A percentile compares a stretch with the other conserved stretches of the same genome.
phyloP scores from a whole-genome alignment of 768 basidiomycete genomes.

The Amanita subjunquillea region DNA sequence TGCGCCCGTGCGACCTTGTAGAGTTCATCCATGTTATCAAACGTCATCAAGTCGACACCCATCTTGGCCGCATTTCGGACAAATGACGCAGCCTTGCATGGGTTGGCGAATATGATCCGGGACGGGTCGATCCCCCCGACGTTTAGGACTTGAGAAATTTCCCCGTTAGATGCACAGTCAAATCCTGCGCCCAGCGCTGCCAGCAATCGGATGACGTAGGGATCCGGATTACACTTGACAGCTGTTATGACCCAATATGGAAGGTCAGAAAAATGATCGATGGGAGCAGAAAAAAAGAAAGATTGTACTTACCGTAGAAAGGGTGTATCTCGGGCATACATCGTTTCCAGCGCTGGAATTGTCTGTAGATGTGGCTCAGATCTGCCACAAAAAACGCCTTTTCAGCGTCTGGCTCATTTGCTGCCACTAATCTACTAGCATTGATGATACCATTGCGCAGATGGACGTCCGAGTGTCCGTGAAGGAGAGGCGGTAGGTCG shows the following conservation, averaged over 20 bases:
- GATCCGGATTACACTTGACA: constrained; percentile 98
- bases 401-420: constrained; percentile 54
- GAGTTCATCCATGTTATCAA: constrained; percentile 95
- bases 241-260: constrained; percentile 33
- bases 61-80: constrained; percentile 72
- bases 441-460: constrained; percentile 70
- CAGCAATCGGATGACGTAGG: constrained; percentile 46
- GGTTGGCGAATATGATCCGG: constrained; percentile 95
- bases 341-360: constrained; percentile 74
- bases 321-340: constrained; percentile 82
- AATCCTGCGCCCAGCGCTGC: constrained; percentile 52
- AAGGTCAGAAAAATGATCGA: background rate
- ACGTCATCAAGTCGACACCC: constrained; percentile 91
- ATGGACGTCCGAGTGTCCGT: constrained; percentile 65
- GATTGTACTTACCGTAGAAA: constrained; percentile 63
- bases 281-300: background rate
- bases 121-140: constrained; percentile 68
- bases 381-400: constrained; percentile 96
- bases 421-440: constrained; percentile 39
- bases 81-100: constrained; percentile 94
- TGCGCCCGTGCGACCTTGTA: constrained; percentile 82
- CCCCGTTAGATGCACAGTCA: constrained; percentile 94
- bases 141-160: constrained; percentile 73
- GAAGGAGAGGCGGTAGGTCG: constrained; percentile 53
- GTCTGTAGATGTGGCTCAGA: constrained; percentile 75